Base-by-base conservation (phyloP, 176 grass and related monocot species). In the Secale cereale region DNA sequence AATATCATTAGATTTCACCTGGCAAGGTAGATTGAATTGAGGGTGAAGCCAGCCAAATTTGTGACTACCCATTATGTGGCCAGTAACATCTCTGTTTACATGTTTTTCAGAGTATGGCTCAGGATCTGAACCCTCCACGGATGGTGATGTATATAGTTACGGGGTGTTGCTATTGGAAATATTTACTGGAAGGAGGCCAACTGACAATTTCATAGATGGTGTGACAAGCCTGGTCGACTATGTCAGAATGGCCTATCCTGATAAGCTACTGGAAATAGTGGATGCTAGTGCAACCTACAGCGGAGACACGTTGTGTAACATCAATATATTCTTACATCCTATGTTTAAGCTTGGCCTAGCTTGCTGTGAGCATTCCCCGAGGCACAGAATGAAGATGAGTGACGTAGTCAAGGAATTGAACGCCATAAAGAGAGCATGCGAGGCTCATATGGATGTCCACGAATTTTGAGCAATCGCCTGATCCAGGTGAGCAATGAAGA, bases 131-230 rank as follows among this genome's bases (percentile, higher is more conserved):
- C 59, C 78, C 26, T 86, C 83, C 33, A 50, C n/a, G 4, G 41
- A 8, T 7, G 60, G 74, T 56, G 83, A 86, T 0, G 15, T 50
- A 50, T 19, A 17, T 50, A 50, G 46, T 16, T 50, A 50, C 16
- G 15, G 46, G 15, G 68, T 86, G 65, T 16, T 86, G 32, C 23
- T 86, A 50, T 2, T 79, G 3, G 74, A 86, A 15, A 86, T 86
- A 39, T 52, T 86, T 31, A 86, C 83, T 31, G 83, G 83, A 59
- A 79, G 78, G 16, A 79, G 28, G 48, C 48, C 48, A 19, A 19
- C 16, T 2, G 16, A 52, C 16, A 52, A 1, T 19, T 52, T 52
- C 48, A 52, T 52, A 1, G 48, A 52, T 52, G 48, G 48, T 52
- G 48, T 52, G 48, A 19, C 3, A 52, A 52, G 40, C 60, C 60